These are phyloP conservation scores for Effrenium voratum DNA, from an alignment of 73 alveolate genomes.

Conservation along the genomic window DNA sequence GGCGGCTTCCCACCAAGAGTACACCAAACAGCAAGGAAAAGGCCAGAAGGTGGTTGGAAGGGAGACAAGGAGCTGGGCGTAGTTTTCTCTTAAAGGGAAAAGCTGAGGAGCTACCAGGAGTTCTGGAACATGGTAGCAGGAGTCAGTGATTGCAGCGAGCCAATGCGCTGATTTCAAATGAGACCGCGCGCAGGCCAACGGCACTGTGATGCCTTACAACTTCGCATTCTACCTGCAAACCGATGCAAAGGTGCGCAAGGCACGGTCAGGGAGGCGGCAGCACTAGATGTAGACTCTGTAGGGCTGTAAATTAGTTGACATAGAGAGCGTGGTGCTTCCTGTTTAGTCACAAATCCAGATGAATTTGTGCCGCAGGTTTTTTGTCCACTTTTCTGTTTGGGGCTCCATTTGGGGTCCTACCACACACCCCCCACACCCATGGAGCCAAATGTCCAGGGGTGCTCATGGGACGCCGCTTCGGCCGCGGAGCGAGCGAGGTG, in stretches of 20 bases:
- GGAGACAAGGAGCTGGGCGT: too few species aligned
- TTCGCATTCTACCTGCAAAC: slow-evolving; percentile 85
- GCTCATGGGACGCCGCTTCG: background rate
- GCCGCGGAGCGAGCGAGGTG: background rate
- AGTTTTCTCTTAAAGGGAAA: too few species aligned
- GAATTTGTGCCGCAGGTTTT: background rate
- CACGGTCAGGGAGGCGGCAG: background rate
- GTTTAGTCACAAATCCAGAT: background rate
- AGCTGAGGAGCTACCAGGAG: background rate
- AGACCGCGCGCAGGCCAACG: slow-evolving; percentile 37
- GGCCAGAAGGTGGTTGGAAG: too few species aligned
- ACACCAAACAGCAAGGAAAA: too few species aligned
- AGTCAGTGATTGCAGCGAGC: background rate
- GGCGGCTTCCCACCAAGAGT: too few species aligned
- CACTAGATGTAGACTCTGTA: background rate
- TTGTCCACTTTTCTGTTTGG: background rate
- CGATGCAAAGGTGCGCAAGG: slow-evolving; percentile 76
- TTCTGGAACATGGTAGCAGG: background rate
- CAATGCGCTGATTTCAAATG: background rate
- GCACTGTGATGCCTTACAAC: slow-evolving; percentile 86
- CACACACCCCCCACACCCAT: background rate
- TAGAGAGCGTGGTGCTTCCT: background rate
- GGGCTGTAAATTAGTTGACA: background rate
- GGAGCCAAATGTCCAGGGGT: too few species aligned
- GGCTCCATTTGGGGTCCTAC: background rate